Evolutionary conservation across 108 stramenopile genomes (phyloP).

Genomic region (Bacterosira constricta): DNA sequence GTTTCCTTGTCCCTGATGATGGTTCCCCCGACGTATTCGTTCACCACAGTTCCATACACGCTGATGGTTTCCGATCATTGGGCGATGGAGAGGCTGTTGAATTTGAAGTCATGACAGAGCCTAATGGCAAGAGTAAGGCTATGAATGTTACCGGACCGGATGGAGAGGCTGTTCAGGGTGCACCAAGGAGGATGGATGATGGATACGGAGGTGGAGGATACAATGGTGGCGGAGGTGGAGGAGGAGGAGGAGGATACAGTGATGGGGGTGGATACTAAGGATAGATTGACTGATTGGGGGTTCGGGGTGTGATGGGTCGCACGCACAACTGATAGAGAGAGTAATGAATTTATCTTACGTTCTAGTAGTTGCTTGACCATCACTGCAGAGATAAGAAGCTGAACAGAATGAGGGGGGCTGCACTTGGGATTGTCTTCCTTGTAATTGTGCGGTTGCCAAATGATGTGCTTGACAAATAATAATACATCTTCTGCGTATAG

Average conservation of each 20-base stretch:
- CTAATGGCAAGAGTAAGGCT: conserved; percentile 52
- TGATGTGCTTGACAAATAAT: too few species aligned
- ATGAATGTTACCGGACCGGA: conserved; percentile 62
- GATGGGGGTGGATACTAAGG: background rate
- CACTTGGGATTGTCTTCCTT: too few species aligned
- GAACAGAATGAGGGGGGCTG: too few species aligned
- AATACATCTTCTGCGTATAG: too few species aligned
- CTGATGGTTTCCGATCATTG: conserved; percentile 61
- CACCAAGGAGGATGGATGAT: conserved; percentile 19
- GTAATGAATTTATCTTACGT: too few species aligned
- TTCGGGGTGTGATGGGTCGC: too few species aligned
- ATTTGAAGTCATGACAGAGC: conserved; percentile 55
- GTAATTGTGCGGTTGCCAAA: too few species aligned
- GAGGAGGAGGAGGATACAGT: background rate
- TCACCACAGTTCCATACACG: conserved; percentile 48
- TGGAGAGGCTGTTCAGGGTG: conserved; percentile 57
- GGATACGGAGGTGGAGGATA: background rate
- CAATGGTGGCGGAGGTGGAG: background rate
- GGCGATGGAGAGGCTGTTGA: conserved; percentile 65
- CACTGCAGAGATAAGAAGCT: too few species aligned
- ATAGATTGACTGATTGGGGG: too few species aligned
- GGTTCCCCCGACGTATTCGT: conserved; percentile 56
- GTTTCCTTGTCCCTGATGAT: conserved; percentile 79
- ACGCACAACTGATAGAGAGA: too few species aligned
- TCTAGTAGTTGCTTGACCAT: too few species aligned